phyloP scores from a whole-genome alignment of 2,329 filamentous ascomycete species.

The Cyphellophora europaea region DNA sequence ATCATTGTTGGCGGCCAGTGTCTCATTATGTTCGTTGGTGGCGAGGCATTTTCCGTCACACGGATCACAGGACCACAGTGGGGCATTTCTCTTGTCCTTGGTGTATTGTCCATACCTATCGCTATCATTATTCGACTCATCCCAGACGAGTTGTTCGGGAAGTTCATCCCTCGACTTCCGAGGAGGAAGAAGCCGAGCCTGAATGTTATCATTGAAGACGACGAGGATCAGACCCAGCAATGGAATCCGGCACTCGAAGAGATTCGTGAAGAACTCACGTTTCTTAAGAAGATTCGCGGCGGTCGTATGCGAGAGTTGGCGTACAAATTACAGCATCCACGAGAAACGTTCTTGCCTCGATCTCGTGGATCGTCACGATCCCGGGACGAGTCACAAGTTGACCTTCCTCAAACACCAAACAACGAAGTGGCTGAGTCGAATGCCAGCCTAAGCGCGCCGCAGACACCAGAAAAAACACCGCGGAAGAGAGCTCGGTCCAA shows the following conservation, averaged over 20 bases:
- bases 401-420: slow-evolving; percentile 32
- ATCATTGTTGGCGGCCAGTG: slow-evolving; percentile 51
- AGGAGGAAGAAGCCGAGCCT: slow-evolving; percentile 12
- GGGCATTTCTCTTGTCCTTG: slow-evolving; percentile 44
- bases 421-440: slow-evolving; percentile 30
- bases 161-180: slow-evolving; percentile 27
- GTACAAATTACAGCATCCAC: slow-evolving; percentile 53
- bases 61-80: slow-evolving; percentile 43
- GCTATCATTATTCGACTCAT: slow-evolving; percentile 41
- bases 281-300: slow-evolving; percentile 54
- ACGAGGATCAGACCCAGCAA: slow-evolving; percentile 35
- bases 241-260: slow-evolving; percentile 56
- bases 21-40: slow-evolving; percentile 50
- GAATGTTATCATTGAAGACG: slow-evolving; percentile 24
- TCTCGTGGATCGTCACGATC: slow-evolving; percentile 24
- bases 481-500: slow-evolving; percentile 44
- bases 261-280: slow-evolving; percentile 54
- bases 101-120: slow-evolving; percentile 41
- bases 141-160: slow-evolving; percentile 40
- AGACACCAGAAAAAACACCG: slow-evolving; percentile 44
- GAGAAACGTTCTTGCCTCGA: slow-evolving; percentile 34
- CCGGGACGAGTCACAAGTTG: slow-evolving; percentile 25
- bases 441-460: slow-evolving; percentile 29
- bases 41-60: slow-evolving; percentile 44
- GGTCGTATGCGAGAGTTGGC: slow-evolving; percentile 51